Evolutionary conservation across 345 rosid genomes (phyloP), one percentile per base, ranked within the genome.

Genomic region (Excoecaria cochinchinensis): DNA sequence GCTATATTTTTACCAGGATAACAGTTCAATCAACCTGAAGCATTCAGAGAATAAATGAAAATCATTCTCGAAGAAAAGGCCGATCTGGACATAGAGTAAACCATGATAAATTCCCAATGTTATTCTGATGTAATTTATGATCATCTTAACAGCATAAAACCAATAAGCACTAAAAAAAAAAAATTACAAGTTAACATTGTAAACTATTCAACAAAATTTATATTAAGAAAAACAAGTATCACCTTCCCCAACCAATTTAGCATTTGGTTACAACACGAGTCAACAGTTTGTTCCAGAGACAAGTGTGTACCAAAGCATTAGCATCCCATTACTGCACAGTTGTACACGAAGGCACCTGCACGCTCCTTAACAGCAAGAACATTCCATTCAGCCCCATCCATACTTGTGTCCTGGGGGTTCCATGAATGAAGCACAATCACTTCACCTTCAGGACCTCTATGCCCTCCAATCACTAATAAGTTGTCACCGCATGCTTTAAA

Each of bases 241-340:
- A 73, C 76, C 76, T 73, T 72, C 69, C 21, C 47, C 46, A 59
- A 59, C 53, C 73, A 55, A 69, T 69, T 69, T 36, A 70, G 60
- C 36, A 70, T 72, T 44, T 71, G 66, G 31, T 71, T 19, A 15
- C 25, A 8, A 52, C n/a, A 40, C 46, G 15, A 11, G 76, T 51
- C 39, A 56, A 44, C 57, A 73, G 60, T 62, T 73, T 73, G 69
- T 57, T n/a, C 58, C 53, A 9, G 24, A 53, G 56, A 67, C n/a
- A 73, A 50, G 53, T 31, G 56, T 22, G 70, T 42, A 15, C 60
- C 22, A 5, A 21, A 65, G 25, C 71, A 52, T 70, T 71, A 85
- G 69, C 88, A 82, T n/a, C 88, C 85, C 84, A 85, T 82, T 51
- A 85, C 82, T 9, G 85, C 85, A 80, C 88, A 85, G 67, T 85